These are phyloP conservation scores for Pseudoturritis turrita DNA, from an alignment of 345 rosid species.

Conservation along the genomic window DNA sequence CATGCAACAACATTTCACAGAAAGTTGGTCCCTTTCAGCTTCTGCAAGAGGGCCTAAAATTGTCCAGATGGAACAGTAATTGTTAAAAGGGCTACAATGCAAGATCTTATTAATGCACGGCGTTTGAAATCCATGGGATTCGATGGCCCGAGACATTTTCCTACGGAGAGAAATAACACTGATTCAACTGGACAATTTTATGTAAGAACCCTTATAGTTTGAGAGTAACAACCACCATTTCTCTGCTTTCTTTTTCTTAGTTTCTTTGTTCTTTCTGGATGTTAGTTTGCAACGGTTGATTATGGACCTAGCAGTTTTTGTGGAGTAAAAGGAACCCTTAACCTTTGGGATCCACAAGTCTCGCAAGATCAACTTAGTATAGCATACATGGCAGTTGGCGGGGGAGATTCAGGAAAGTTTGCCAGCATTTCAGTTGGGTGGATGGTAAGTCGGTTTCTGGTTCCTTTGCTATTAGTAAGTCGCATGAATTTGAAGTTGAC, in stretches of 20 bases:
- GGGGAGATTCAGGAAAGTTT: neutral
- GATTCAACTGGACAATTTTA: neutral
- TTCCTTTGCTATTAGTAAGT: neutral
- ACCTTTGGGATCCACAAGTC: slow-evolving; percentile 5
- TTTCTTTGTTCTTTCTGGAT: neutral
- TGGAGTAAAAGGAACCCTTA: slow-evolving; percentile 1
- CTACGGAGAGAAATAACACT: neutral
- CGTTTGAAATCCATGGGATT: slow-evolving; percentile 1
- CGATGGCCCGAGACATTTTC: neutral
- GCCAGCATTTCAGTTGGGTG: slow-evolving; percentile 6
- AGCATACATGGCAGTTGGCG: neutral
- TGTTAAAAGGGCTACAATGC: slow-evolving; percentile 4
- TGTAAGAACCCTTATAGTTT: slow-evolving; percentile 1
- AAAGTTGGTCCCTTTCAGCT: neutral
- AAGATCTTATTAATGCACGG: neutral
- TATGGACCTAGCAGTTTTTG: neutral
- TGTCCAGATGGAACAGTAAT: slow-evolving; percentile 20
- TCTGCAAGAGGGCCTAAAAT: neutral
- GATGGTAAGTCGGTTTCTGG: neutral
- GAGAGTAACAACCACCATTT: neutral
- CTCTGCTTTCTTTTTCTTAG: neutral
- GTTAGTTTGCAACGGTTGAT: neutral
- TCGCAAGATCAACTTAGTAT: slow-evolving; percentile 7
- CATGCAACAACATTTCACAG: neutral
- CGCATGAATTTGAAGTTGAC: neutral